Evolutionary conservation across 2,329 filamentous ascomycete genomes (phyloP), one percentile per base, ranked within the genome.

Genomic region (Penicillium sp.): DNA sequence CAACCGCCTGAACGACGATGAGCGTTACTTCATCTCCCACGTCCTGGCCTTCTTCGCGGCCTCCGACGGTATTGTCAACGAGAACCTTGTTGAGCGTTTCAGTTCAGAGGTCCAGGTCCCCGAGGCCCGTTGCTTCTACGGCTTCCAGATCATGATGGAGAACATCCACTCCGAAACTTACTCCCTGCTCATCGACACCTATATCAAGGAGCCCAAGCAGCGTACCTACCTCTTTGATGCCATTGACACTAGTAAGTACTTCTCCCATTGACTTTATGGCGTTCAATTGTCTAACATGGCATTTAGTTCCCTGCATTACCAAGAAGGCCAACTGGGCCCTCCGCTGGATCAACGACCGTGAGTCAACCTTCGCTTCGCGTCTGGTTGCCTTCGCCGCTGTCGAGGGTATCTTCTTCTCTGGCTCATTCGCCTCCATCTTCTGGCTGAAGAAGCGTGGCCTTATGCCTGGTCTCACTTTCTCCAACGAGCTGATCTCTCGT

Each of bases 121-220:
- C 11, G 94, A 99, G 80, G 94, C 94, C 63, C 92, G 94, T 71
- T 99, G 94, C 87, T 99, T 99, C 85, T 99, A 99, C 78, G 94
- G 94, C 63, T 99, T 99, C 85, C 94, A 99, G 82, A 97, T 97
- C 82, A 99, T 99, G 94, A 97, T 99, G 90, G 94, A 99, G 84
- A 99, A 99, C 81, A 96, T 99, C 71, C 94, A 99, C 85, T 97
- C 94, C 16, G 94, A 99, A 82, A 99, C 94, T 53, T 99, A 99
- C 85, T 97, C 93, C 20, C 88, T 99, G 35, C 87, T 99, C 74
- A 99, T 99, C 75, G 94, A 99, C 77, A 97, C 93, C 61, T 99
- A 99, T 79, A 96, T 99, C 81, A 97, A 95, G 84, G 94, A 99
- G 82, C 89, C 90, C 61, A 89, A 89, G 74, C 93, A 99, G 82